Evolutionary conservation across 2,329 filamentous ascomycete species (phyloP), one percentile per base, ranked within the genome.

Genomic region (Beauveria pseudobassiana): DNA sequence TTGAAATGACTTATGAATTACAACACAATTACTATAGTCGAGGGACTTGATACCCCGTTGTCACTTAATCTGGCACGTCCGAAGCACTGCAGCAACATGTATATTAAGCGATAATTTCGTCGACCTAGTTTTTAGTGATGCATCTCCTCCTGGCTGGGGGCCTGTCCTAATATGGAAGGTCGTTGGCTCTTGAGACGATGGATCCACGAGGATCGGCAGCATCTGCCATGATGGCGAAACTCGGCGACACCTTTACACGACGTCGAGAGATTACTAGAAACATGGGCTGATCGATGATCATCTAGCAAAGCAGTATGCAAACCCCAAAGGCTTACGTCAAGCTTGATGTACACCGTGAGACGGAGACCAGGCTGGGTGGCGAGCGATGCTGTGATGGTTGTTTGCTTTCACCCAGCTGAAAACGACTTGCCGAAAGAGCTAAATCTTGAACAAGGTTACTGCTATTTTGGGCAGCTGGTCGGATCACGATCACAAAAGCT

Each of bases 1-100:
- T 30, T 46, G 24, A 20, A 48, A 61, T 42, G 59, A 61, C 43
- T 61, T 49, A 61, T 55, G 59, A 61, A 61, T 49, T 14, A 22
- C 20, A 59, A 60, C 18, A 59, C 20, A 30, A 49, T 38, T 38
- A 46, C n/a, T 7, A 22, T 18, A 22, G 3, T 38, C 7, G 3
- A 14, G 8, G 8, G 12, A 30, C 14, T n/a, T 26, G 26, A 6
- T 16, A 4, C 34, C 12, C 30, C 30, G 12, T 34, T 12, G 30
- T 34, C 30, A 34, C 30, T 14, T 34, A 34, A 34, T 34, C 5
- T 14, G 30, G 30, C 30, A 34, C 26, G 7, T 20, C 24, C 3
- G 20, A 24, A 24, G n/a, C 12, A 20, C n/a, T 22, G n/a, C 12
- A 16, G 45, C n/a, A 28, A 22, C 46, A 49, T 5, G 26, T 14